These are phyloP conservation scores for Chlorella sp. DNA, from an alignment of 139 green algal genomes.

Conservation along the genomic window DNA sequence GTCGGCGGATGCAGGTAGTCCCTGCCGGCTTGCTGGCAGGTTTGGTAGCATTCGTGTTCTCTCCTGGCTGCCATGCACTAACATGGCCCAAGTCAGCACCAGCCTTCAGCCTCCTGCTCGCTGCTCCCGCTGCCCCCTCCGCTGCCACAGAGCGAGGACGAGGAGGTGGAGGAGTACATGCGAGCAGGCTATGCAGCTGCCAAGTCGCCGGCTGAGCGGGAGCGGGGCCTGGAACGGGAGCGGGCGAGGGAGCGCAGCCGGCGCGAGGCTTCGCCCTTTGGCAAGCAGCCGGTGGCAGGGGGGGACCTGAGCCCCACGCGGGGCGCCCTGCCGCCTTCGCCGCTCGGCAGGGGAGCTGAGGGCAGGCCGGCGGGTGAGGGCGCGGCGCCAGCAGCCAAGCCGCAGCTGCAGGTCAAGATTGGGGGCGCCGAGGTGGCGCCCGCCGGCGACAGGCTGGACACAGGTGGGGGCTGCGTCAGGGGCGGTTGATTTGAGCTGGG, in stretches of 20 bases:
- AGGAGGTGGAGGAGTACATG: no score
- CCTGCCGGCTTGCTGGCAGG: no score
- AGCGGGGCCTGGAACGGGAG: background rate
- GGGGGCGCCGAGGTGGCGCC: background rate
- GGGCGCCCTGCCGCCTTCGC: no score
- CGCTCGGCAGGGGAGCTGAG: background rate
- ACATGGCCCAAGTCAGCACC: no score
- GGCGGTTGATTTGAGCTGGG: background rate
- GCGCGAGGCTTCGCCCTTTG: background rate
- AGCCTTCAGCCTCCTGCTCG: no score
- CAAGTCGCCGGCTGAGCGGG: background rate
- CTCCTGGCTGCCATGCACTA: no score
- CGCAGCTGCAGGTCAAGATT: slow-evolving; percentile 27
- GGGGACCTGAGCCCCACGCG: background rate
- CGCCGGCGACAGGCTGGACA: background rate
- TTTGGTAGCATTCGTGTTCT: no score
- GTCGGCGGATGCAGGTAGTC: no score
- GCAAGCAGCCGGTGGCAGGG: background rate
- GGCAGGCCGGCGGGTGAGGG: background rate
- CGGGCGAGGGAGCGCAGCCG: background rate
- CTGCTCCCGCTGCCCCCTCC: background rate
- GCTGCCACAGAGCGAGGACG: background rate
- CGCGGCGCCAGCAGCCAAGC: background rate
- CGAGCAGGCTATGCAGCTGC: no score
- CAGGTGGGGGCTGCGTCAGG: background rate